Percentiles rank a stretch among this genome's conserved stretches.
These are phyloP conservation scores for Apiospora marii DNA, from an alignment of 2,329 filamentous ascomycete species.

Conservation along the genomic window DNA sequence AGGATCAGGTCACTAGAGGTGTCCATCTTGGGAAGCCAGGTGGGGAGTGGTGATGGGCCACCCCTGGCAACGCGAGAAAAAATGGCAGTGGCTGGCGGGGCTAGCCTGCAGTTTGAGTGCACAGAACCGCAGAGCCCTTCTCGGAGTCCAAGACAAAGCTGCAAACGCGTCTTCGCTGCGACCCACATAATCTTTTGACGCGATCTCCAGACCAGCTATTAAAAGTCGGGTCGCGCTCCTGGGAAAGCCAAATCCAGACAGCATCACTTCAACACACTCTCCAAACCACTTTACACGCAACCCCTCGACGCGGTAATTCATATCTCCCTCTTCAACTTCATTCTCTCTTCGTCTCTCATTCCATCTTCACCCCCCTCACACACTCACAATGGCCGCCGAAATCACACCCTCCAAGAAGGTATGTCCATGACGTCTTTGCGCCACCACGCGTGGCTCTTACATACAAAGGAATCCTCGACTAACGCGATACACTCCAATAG, in stretches of 20 bases:
- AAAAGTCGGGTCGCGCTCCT: slow-evolving; percentile 22
- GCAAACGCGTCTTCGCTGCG: slow-evolving; percentile 9
- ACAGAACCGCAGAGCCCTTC: background rate
- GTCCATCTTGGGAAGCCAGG: background rate
- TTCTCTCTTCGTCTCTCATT: slow-evolving; percentile 25
- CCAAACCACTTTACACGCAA: slow-evolving; percentile 22
- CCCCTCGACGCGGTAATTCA: slow-evolving; percentile 20
- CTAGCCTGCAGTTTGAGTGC: background rate
- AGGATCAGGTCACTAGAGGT: slow-evolving; percentile 11
- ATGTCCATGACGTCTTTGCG: slow-evolving; percentile 43
- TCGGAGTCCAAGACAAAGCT: slow-evolving; percentile 13
- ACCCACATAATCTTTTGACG: slow-evolving; percentile 15
- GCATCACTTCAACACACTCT: slow-evolving; percentile 23
- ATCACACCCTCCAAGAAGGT: slow-evolving; percentile 70
- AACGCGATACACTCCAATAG: slow-evolving; percentile 54
- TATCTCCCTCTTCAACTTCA: slow-evolving; percentile 13
- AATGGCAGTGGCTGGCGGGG: slow-evolving; percentile 21
- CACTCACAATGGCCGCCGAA: slow-evolving; percentile 74
- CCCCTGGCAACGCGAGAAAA: slow-evolving; percentile 17
- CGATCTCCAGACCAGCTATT: slow-evolving; percentile 17
- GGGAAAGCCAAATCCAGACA: slow-evolving; percentile 12
- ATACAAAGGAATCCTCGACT: slow-evolving; percentile 35
- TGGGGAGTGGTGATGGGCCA: background rate
- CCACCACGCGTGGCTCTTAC: slow-evolving; percentile 27
- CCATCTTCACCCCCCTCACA: slow-evolving; percentile 26